Conservation (phyloP, 2,329 filamentous ascomycete species). For the Karstenula rhodostoma region DNA sequence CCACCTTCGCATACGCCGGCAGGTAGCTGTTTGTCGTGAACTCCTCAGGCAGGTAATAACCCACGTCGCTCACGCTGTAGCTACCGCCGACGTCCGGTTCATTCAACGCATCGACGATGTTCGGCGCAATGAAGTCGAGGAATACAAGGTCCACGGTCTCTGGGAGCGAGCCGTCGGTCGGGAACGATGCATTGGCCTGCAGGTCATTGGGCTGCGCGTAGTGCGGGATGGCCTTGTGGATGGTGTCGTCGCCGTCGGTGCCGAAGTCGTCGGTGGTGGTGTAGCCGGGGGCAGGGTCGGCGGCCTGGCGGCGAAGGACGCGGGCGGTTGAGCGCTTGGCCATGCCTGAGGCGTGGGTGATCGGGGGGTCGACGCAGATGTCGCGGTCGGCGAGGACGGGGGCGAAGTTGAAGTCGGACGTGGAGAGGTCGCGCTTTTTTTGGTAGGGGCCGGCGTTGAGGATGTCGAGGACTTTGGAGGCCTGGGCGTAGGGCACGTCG, state of each 20-base stretch:
- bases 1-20: slow-evolving; percentile 51
- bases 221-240: slow-evolving; percentile 58
- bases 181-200: slow-evolving; percentile 60
- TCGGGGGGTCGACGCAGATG: slow-evolving; percentile 59
- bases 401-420: slow-evolving; percentile 48
- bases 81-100: slow-evolving; percentile 40
- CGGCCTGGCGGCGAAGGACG: slow-evolving; percentile 60
- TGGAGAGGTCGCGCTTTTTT: slow-evolving; percentile 43
- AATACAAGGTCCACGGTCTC: slow-evolving; percentile 63
- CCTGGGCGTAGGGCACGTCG: slow-evolving; percentile 60
- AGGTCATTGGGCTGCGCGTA: slow-evolving; percentile 61
- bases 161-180: slow-evolving; percentile 51
- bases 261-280: slow-evolving; percentile 66
- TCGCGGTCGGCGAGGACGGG: slow-evolving; percentile 51
- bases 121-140: slow-evolving; percentile 57
- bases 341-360: slow-evolving; percentile 36
- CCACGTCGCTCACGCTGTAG: slow-evolving; percentile 41
- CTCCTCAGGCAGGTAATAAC: slow-evolving; percentile 49
- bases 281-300: slow-evolving; percentile 58
- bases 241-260: slow-evolving; percentile 64
- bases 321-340: slow-evolving; percentile 47
- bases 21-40: slow-evolving; percentile 55
- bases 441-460: slow-evolving; percentile 56
- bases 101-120: slow-evolving; percentile 48
- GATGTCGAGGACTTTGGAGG: slow-evolving; percentile 49